Evolutionary conservation across 257 asterid genomes (phyloP).

Genomic region (Gardenia jasminoides): DNA sequence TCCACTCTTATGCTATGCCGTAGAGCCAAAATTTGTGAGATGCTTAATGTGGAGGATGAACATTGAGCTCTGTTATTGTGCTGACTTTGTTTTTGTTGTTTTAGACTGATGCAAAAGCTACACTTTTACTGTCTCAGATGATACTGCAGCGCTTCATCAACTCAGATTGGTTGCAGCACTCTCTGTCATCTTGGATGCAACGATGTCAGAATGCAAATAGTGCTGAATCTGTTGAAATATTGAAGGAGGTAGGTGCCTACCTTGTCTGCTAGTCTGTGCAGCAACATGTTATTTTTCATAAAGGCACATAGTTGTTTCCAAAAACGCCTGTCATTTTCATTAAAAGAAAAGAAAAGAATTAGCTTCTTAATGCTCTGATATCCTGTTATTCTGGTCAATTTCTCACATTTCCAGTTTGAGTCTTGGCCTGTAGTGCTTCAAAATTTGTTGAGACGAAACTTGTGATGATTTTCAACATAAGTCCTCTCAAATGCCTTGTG

Average conservation of each 20-base stretch:
- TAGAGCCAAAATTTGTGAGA: neutral
- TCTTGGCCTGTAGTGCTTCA: neutral
- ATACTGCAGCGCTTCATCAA: constrained; percentile 52
- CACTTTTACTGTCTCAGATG: constrained; percentile 57
- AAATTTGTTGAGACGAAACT: neutral
- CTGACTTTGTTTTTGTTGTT: neutral
- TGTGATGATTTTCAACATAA: neutral
- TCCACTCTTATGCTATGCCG: neutral
- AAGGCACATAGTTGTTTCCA: neutral
- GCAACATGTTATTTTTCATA: neutral
- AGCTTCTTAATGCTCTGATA: neutral
- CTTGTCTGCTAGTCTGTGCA: neutral
- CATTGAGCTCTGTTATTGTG: constrained; percentile 4
- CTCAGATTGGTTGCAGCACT: constrained; percentile 62
- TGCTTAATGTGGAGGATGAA: neutral
- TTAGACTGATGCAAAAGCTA: constrained; percentile 21
- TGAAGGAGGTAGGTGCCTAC: constrained; percentile 68
- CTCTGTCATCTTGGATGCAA: constrained; percentile 69
- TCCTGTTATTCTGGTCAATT: neutral
- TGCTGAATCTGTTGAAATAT: constrained; percentile 76
- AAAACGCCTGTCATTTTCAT: neutral
- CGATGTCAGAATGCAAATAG: constrained; percentile 65
- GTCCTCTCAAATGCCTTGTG: neutral
- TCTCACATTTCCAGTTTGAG: neutral
- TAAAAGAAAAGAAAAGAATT: neutral